These are phyloP conservation scores for Talinum fruticosum DNA, from an alignment of 148 eudicot genomes.

Conservation along the genomic window DNA sequence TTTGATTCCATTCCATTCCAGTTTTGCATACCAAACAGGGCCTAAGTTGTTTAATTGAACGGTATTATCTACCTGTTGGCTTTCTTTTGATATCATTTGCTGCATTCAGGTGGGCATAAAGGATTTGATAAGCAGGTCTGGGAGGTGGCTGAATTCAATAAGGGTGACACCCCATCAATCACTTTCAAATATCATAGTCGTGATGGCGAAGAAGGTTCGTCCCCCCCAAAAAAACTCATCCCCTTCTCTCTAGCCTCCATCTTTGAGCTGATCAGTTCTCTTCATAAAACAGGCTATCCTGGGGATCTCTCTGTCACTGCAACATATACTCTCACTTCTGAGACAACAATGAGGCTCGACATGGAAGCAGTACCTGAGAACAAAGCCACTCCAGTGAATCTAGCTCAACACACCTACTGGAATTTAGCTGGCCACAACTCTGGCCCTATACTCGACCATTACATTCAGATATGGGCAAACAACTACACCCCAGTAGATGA, in stretches of 20 bases:
- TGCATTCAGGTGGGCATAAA: slow-evolving; percentile 65
- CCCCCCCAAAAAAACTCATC: slow-evolving; percentile 16
- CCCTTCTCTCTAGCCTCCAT: neutral
- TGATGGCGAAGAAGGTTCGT: slow-evolving; percentile 94
- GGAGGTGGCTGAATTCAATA: slow-evolving; percentile 76
- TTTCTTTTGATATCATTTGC: neutral
- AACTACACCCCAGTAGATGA: slow-evolving; percentile 81
- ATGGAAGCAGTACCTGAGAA: slow-evolving; percentile 93
- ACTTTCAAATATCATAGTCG: slow-evolving; percentile 74
- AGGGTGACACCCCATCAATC: slow-evolving; percentile 76
- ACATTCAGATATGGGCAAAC: slow-evolving; percentile 62
- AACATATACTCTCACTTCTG: slow-evolving; percentile 76
- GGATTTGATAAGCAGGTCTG: slow-evolving; percentile 90
- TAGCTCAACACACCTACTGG: slow-evolving; percentile 97
- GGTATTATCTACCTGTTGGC: neutral
- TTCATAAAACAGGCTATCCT: slow-evolving; percentile 59
- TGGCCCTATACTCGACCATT: slow-evolving; percentile 67
- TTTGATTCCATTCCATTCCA: no score
- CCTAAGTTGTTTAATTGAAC: neutral
- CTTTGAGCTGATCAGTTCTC: neutral
- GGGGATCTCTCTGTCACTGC: slow-evolving; percentile 81
- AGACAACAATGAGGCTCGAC: slow-evolving; percentile 79
- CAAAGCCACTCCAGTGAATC: slow-evolving; percentile 80
- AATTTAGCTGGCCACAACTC: slow-evolving; percentile 83
- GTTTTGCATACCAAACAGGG: no score